phyloP scores from a whole-genome alignment of 2,329 filamentous ascomycete genomes.

The Fusarium continuum region DNA sequence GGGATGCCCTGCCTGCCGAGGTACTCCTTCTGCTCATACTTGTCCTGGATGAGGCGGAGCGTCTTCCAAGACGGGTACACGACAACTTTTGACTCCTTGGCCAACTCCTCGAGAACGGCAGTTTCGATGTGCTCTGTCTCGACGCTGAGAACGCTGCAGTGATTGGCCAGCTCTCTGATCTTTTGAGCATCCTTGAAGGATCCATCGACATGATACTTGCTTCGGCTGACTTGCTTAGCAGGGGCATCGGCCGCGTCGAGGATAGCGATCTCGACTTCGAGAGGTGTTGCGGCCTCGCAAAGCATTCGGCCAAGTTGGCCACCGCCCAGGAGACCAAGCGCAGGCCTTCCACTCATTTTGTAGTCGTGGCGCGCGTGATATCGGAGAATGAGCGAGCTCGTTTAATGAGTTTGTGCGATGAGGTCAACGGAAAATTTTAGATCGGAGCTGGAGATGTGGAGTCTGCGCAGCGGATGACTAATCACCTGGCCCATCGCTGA shows the following conservation, averaged over 20 bases:
- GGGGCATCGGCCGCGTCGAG: slow-evolving; percentile 81
- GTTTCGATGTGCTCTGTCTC: slow-evolving; percentile 97
- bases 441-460: slow-evolving; percentile 17
- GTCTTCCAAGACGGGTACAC: slow-evolving; percentile 88
- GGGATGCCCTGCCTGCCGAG: slow-evolving; percentile 73
- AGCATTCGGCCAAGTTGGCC: slow-evolving; percentile 94
- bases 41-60: slow-evolving; percentile 90
- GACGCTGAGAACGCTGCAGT: slow-evolving; percentile 84
- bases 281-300: slow-evolving; percentile 78
- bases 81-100: slow-evolving; percentile 64
- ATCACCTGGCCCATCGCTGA: too few species aligned
- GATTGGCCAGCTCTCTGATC: slow-evolving; percentile 79
- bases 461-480: background rate
- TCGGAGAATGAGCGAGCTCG: background rate
- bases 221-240: slow-evolving; percentile 85
- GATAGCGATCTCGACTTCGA: slow-evolving; percentile 81
- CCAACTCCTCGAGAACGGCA: slow-evolving; percentile 85
- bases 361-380: background rate
- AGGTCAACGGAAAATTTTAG: slow-evolving; percentile 21
- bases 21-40: slow-evolving; percentile 88
- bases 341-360: slow-evolving; percentile 14
- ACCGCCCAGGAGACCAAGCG: slow-evolving; percentile 63
- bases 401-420: slow-evolving; percentile 12
- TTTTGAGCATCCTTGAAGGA: slow-evolving; percentile 87
- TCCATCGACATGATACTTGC: slow-evolving; percentile 78